These are phyloP conservation scores for Kalmanozyma brasiliensis DNA, from an alignment of 1,284 basidiomycete genomes.

Conservation along the genomic window DNA sequence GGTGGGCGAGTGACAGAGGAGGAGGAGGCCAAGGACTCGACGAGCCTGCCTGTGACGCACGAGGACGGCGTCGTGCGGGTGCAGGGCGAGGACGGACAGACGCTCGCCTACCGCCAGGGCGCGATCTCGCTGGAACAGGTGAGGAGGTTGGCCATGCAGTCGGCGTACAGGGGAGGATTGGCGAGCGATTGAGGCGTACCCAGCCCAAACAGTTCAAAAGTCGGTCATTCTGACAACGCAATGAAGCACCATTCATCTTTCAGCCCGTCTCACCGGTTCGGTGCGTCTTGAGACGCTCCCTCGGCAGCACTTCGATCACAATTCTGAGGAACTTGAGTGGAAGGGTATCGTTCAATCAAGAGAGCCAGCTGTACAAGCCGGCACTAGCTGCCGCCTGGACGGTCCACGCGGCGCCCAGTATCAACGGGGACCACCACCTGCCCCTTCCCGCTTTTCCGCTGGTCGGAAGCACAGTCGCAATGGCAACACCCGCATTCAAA, in stretches of 20 bases:
- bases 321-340: too few relatives aligned
- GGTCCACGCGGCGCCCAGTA: conserved; percentile 81
- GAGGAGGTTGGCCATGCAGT: conserved; percentile 55
- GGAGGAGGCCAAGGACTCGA: conserved; percentile 29
- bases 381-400: conserved; percentile 58
- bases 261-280: too few relatives aligned
- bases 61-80: conserved; percentile 57
- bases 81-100: conserved; percentile 64
- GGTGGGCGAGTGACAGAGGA: conserved; percentile 23
- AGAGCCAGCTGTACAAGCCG: conserved; percentile 5
- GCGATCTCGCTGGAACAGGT: conserved; percentile 64
- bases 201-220: too few relatives aligned
- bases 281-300: too few relatives aligned
- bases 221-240: too few relatives aligned
- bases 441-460: too few relatives aligned
- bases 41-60: conserved; percentile 36
- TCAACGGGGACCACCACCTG: conserved; percentile 71
- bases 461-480: conserved; percentile 14
- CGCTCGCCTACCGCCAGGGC: conserved; percentile 59
- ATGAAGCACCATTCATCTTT: too few relatives aligned
- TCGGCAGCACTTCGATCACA: too few relatives aligned
- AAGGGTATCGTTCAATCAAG: too few relatives aligned
- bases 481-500: conserved; percentile 51
- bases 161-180: conserved; percentile 54
- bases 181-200: conserved; percentile 71